Percentiles rank a stretch among this genome's conserved stretches.
phyloP scores from a whole-genome alignment of 352 stramenopile genomes.

The Globisporangium ultimum region DNA sequence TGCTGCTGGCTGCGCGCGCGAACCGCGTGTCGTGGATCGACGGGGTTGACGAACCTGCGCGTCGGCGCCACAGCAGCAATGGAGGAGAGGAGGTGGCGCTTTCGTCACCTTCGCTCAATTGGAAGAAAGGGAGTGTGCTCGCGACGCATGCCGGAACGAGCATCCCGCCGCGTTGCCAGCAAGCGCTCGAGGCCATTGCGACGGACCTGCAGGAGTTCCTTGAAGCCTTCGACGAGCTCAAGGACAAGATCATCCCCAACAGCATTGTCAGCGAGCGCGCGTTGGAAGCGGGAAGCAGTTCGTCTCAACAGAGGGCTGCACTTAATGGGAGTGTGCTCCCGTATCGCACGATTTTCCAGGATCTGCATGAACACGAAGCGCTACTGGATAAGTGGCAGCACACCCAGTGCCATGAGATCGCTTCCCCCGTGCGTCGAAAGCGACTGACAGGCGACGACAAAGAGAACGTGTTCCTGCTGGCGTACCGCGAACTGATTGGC shows the following conservation, averaged over 20 bases:
- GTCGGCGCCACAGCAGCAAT: too few species aligned
- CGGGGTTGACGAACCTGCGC: constrained; percentile 23
- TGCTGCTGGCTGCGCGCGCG: constrained; percentile 64
- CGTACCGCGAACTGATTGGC: constrained; percentile 52
- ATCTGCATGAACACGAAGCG: constrained; percentile 33
- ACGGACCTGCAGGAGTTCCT: constrained; percentile 35
- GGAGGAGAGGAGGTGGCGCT: neutral
- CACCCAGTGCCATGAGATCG: constrained; percentile 24
- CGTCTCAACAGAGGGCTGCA: neutral
- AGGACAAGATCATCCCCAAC: constrained; percentile 35
- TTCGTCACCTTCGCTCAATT: neutral
- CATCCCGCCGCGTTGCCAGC: constrained; percentile 29
- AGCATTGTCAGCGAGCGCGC: constrained; percentile 15
- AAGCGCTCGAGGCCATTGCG: constrained; percentile 42
- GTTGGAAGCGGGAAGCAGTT: neutral
- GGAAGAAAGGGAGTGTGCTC: neutral
- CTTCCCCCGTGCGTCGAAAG: constrained; percentile 13
- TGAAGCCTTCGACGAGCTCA: constrained; percentile 34
- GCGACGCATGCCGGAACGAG: constrained; percentile 1
- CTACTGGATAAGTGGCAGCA: constrained; percentile 42
- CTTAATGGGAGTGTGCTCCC: neutral
- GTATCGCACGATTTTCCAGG: constrained; percentile 46
- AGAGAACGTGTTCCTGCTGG: constrained; percentile 58
- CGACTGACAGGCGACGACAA: constrained; percentile 35
- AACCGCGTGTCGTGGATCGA: constrained; percentile 77